Evolutionary conservation across 83 land plant species (phyloP), one percentile per base, ranked within the genome.

Genomic region (Isoetes engelmannii): DNA sequence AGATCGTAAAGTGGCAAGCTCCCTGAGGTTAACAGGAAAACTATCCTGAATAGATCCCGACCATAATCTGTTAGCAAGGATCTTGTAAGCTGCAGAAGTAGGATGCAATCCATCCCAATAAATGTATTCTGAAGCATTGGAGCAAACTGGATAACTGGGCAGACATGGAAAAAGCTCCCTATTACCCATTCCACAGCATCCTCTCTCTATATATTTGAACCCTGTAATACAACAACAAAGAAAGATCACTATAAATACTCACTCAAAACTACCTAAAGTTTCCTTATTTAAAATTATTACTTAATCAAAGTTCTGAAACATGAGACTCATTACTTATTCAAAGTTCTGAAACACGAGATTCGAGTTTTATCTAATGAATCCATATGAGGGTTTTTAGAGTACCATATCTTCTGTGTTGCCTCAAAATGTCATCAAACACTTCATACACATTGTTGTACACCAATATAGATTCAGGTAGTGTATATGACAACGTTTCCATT

Each of bases 361-460:
- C n/a, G n/a, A n/a, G 55, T 17, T 51, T 12, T 28, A 28, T 28
- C 37, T 28, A 28, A 28, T 28, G 37, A 28, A 28, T 28, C 37
- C 37, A 28, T 28, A 28, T 28, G 37, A 28, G 37, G 37, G 0
- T 28, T 28, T 28, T 0, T 0, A 28, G 37, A 28, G 37, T 28
- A 28, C 37, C 37, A 28, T 28, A 28, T 28, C 37, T 28, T 28
- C 1, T 28, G 37, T 28, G 37, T 2, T 28, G 37, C 15, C 55
- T 51, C 15, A 15, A 3, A 12, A 51, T 51, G 17, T 3, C 55
- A 12, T 51, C 15, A 51, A 51, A 12, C 13, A 51, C 55, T 12
- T 12, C 55, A 51, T 51, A 51, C 55, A 15, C 55, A 51, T 51
- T 51, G 55, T 51, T 51, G 55, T 51, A 51, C 17, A 51, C 55